phyloP scores from a whole-genome alignment of 2,329 filamentous ascomycete species.

The Didymosphaeria variabile region DNA sequence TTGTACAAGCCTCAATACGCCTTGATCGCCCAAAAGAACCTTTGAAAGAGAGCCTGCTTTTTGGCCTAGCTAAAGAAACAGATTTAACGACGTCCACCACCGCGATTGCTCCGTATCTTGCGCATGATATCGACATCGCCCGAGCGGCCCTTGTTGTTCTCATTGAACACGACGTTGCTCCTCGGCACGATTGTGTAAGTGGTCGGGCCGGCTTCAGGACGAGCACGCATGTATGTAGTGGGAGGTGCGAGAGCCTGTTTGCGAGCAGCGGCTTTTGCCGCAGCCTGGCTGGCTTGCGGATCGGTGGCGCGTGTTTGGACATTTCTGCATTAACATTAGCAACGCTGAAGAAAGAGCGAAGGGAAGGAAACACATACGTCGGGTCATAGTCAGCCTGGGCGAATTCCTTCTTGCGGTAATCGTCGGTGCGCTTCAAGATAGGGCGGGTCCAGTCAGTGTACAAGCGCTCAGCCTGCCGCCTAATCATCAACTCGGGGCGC shows the following conservation, averaged over 20 bases:
- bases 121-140: slow-evolving; percentile 43
- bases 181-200: slow-evolving; percentile 72
- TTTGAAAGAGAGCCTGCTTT: background rate
- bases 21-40: background rate
- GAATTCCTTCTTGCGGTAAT: slow-evolving; percentile 88
- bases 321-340: slow-evolving; percentile 36
- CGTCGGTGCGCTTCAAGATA: slow-evolving; percentile 90
- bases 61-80: background rate
- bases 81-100: slow-evolving; percentile 34
- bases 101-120: slow-evolving; percentile 38
- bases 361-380: slow-evolving; percentile 47
- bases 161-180: slow-evolving; percentile 56
- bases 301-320: slow-evolving; percentile 35
- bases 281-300: slow-evolving; percentile 46
- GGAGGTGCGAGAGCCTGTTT: slow-evolving; percentile 63
- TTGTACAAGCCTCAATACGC: background rate
- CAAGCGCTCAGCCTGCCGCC: slow-evolving; percentile 91
- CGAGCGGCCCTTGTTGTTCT: slow-evolving; percentile 34
- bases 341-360: background rate
- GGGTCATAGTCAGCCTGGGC: slow-evolving; percentile 68
- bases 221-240: slow-evolving; percentile 64
- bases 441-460: slow-evolving; percentile 95
- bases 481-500: slow-evolving; percentile 86
- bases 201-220: slow-evolving; percentile 66
- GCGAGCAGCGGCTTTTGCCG: slow-evolving; percentile 43